phyloP scores from a whole-genome alignment of 176 grass and related monocot genomes.

The Carex pumila region DNA sequence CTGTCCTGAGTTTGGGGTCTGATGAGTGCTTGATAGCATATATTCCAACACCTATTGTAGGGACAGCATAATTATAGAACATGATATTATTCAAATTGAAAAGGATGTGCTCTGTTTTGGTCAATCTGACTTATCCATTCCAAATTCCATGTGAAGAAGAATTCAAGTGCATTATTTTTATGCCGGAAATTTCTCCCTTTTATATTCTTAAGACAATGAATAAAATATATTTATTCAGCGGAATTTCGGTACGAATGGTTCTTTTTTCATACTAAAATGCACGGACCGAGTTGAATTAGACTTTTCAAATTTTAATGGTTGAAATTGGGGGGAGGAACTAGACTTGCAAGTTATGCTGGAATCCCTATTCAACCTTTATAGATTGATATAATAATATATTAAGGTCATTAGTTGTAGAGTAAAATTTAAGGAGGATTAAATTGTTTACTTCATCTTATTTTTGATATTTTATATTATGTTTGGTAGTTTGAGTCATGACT shows the following conservation, averaged over 20 bases:
- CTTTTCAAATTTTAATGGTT: neutral
- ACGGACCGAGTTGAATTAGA: neutral
- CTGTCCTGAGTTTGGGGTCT: neutral
- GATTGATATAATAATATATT: neutral
- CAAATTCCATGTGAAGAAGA: neutral
- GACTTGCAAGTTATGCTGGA: too few species aligned
- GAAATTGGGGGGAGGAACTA: too few species aligned
- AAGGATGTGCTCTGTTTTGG: neutral
- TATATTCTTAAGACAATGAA: neutral
- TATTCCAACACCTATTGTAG: constrained; percentile 10
- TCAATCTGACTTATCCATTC: constrained; percentile 19
- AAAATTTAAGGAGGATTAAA: too few species aligned
- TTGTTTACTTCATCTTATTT: too few species aligned
- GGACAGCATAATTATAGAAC: constrained; percentile 3
- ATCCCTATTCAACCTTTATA: neutral
- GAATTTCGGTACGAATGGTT: too few species aligned
- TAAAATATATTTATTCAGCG: too few species aligned
- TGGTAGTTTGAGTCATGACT: too few species aligned
- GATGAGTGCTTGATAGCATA: constrained; percentile 18
- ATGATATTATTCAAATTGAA: constrained; percentile 2
- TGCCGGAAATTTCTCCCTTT: neutral
- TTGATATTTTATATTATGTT: too few species aligned
- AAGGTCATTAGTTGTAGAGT: too few species aligned
- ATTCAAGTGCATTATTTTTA: neutral
- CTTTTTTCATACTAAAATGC: neutral